Conservation (phyloP, 306 rosid genomes). For the Prunus campanulata region DNA sequence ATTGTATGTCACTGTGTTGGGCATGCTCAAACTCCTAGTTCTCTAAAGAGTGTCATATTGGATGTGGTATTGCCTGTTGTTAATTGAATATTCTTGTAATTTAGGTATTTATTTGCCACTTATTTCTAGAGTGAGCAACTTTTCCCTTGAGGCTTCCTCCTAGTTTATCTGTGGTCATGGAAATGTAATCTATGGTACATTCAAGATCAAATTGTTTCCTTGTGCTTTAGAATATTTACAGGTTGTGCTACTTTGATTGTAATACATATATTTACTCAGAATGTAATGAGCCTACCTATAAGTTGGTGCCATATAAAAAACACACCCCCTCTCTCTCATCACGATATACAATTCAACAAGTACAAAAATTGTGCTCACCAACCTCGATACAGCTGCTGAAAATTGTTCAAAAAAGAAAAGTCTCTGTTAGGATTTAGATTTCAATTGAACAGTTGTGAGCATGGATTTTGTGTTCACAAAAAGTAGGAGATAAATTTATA, state of each 20-base stretch:
- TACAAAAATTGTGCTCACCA: not conserved
- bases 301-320: too few relatives aligned
- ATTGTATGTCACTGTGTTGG: not conserved
- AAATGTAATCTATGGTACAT: not conserved
- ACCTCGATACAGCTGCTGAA: not conserved
- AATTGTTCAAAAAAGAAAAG: not conserved
- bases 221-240: not conserved
- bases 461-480: not conserved
- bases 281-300: not conserved
- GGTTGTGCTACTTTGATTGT: not conserved
- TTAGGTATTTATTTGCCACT: not conserved
- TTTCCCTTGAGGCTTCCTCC: not conserved
- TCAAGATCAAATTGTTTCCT: not conserved
- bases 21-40: not conserved
- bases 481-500: not conserved
- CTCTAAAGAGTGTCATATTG: not conserved
- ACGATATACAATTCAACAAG: not conserved
- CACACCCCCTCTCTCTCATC: too few relatives aligned
- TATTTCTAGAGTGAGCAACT: not conserved
- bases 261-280: not conserved
- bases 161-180: not conserved
- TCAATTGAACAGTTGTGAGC: not conserved
- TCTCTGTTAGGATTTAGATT: not conserved
- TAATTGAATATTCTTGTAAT: not conserved
- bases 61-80: not conserved